phyloP scores from a whole-genome alignment of 1,284 basidiomycete genomes.

The Puccinia polysora region DNA sequence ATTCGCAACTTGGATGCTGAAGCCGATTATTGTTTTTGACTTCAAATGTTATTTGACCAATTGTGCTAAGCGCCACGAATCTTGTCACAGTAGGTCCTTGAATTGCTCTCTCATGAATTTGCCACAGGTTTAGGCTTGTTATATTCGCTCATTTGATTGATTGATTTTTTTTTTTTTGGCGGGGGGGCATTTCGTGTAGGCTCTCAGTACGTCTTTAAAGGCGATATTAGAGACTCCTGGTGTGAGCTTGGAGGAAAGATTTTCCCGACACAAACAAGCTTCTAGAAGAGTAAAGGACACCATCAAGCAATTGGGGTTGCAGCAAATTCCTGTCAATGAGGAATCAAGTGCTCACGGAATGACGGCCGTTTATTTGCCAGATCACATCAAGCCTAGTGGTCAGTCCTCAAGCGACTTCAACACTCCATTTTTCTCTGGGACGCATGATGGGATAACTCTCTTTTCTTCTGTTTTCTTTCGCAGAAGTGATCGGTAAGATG shows the following conservation, averaged over 20 bases:
- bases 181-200: constrained; percentile 90
- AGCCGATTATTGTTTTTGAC: background rate
- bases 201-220: constrained; percentile 73
- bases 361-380: constrained; percentile 73
- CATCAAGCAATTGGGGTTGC: constrained; percentile 68
- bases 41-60: background rate
- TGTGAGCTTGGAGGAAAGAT: constrained; percentile 71
- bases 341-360: constrained; percentile 81
- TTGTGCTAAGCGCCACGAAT: constrained; percentile 44
- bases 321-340: constrained; percentile 60
- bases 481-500: constrained; percentile 55
- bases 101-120: constrained; percentile 38
- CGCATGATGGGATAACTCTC: constrained; percentile 44
- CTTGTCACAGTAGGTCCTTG: constrained; percentile 49
- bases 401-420: background rate
- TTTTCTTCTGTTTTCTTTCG: background rate
- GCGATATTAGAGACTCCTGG: constrained; percentile 62
- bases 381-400: constrained; percentile 65
- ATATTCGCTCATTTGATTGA: constrained; percentile 46
- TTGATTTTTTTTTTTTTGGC: constrained; percentile 68
- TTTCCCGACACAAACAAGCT: constrained; percentile 69
- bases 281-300: constrained; percentile 70
- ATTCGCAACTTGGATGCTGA: background rate
- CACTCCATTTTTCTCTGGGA: background rate
- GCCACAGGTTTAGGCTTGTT: constrained; percentile 51